Conservation (phyloP, 192 early-diverging fungal species). For the Funneliformis geosporum region DNA sequence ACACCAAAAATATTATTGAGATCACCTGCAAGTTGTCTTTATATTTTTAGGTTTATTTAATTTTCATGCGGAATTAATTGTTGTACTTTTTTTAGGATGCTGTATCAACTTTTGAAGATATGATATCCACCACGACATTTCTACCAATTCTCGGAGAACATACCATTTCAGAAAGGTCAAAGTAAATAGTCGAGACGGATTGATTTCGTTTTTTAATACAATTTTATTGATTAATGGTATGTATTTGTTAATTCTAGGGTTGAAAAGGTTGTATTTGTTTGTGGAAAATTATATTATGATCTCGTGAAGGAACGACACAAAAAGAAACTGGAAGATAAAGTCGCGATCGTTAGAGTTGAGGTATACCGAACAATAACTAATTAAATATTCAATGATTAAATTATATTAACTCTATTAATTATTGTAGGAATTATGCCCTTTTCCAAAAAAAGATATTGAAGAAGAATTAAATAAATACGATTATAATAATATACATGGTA, state of each 20-base stretch:
- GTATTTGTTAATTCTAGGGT: conserved; percentile 33
- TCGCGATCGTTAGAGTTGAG: conserved; percentile 87
- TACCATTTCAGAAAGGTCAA: conserved; percentile 42
- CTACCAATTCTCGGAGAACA: conserved; percentile 76
- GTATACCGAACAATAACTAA: conserved; percentile 14
- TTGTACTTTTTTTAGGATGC: conserved; percentile 36
- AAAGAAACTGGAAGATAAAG: conserved; percentile 53
- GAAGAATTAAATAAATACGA: conserved; percentile 63
- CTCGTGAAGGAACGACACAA: conserved; percentile 75
- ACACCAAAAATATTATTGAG: conserved; percentile 73
- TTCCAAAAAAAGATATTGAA: conserved; percentile 73
- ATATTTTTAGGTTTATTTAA: neutral
- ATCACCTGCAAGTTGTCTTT: conserved; percentile 46
- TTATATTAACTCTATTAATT: neutral
- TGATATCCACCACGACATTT: conserved; percentile 85
- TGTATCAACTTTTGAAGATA: conserved; percentile 75
- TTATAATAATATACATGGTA: conserved; percentile 63
- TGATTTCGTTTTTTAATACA: conserved; percentile 1
- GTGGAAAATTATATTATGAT: conserved; percentile 94
- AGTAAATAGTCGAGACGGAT: conserved; percentile 32
- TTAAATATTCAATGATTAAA: neutral
- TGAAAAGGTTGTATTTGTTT: conserved; percentile 80
- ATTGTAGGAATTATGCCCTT: conserved; percentile 80
- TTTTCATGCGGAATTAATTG: neutral
- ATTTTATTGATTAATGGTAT: neutral